Evolutionary conservation across 192 early-diverging fungal species (phyloP).

Genomic region (Cetraspora pellucida): DNA sequence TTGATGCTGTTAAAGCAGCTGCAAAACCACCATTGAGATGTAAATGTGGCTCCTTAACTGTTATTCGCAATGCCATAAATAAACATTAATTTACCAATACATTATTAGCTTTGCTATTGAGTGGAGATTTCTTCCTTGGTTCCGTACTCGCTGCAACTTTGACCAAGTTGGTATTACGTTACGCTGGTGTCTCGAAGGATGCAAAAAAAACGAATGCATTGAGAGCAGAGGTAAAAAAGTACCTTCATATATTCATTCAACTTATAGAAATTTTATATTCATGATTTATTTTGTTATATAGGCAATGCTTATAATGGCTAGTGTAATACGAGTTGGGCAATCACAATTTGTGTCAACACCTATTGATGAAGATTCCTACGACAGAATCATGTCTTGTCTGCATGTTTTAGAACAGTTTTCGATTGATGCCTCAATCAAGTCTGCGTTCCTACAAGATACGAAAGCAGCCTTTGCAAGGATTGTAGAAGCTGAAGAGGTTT

Average conservation of each 20-base stretch:
- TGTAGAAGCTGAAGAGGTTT: slow-evolving; percentile 70
- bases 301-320: slow-evolving; percentile 97
- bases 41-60: not conserved
- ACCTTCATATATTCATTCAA: not conserved
- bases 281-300: slow-evolving; percentile 12
- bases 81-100: slow-evolving; percentile 26
- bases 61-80: not conserved
- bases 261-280: not conserved
- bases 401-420: slow-evolving; percentile 68
- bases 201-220: slow-evolving; percentile 68
- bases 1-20: slow-evolving; percentile 57
- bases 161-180: slow-evolving; percentile 89
- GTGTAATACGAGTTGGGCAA: slow-evolving; percentile 90
- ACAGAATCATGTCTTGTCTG: slow-evolving; percentile 88
- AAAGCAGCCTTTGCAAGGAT: slow-evolving; percentile 66
- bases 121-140: slow-evolving; percentile 92
- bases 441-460: slow-evolving; percentile 62
- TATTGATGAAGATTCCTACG: slow-evolving; percentile 97
- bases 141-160: slow-evolving; percentile 87
- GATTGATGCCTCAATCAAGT: slow-evolving; percentile 55
- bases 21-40: slow-evolving; percentile 73
- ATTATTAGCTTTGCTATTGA: slow-evolving; percentile 73
- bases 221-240: slow-evolving; percentile 74
- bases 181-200: slow-evolving; percentile 57
- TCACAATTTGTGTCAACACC: slow-evolving; percentile 80